Conservation (phyloP, 768 basidiomycete species). For the Boletellus emodensis region DNA sequence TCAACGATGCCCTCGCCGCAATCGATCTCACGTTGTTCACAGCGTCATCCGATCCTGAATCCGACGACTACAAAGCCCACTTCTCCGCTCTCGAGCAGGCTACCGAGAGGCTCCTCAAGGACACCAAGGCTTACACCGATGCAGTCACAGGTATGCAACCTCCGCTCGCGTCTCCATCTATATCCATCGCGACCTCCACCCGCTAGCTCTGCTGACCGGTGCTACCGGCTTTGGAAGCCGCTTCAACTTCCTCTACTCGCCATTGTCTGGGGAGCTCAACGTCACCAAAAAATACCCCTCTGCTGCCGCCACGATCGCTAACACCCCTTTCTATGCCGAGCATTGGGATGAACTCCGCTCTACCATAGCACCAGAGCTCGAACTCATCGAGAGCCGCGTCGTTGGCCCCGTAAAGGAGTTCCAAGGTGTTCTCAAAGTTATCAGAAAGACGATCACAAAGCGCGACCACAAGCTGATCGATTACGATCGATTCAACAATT, state of each 20-base stretch:
- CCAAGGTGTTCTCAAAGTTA: slow-evolving; percentile 77
- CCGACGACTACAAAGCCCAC: slow-evolving; percentile 80
- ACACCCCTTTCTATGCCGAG: slow-evolving; percentile 66
- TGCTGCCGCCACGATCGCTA: slow-evolving; percentile 70
- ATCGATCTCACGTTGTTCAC: slow-evolving; percentile 6
- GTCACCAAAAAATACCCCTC: slow-evolving; percentile 76
- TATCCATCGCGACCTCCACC: background rate
- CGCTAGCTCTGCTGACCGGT: slow-evolving; percentile 59
- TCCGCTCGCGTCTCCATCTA: background rate
- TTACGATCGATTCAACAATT: slow-evolving; percentile 95
- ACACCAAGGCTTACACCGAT: slow-evolving; percentile 83
- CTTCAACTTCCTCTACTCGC: slow-evolving; percentile 59
- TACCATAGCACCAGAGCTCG: slow-evolving; percentile 82
- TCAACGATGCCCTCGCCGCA: slow-evolving; percentile 4
- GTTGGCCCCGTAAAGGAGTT: slow-evolving; percentile 86
- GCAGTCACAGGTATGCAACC: slow-evolving; percentile 57
- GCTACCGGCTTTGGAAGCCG: slow-evolving; percentile 62
- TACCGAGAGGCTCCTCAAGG: slow-evolving; percentile 88
- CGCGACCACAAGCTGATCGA: slow-evolving; percentile 96
- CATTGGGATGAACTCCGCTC: slow-evolving; percentile 81
- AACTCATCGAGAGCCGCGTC: slow-evolving; percentile 87
- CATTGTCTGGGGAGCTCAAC: slow-evolving; percentile 73
- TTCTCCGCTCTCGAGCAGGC: slow-evolving; percentile 75
- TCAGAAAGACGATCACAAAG: slow-evolving; percentile 93
- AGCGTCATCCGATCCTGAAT: slow-evolving; percentile 86